Base-by-base conservation (phyloP, 345 rosid genomes). In the Garcia nutans region DNA sequence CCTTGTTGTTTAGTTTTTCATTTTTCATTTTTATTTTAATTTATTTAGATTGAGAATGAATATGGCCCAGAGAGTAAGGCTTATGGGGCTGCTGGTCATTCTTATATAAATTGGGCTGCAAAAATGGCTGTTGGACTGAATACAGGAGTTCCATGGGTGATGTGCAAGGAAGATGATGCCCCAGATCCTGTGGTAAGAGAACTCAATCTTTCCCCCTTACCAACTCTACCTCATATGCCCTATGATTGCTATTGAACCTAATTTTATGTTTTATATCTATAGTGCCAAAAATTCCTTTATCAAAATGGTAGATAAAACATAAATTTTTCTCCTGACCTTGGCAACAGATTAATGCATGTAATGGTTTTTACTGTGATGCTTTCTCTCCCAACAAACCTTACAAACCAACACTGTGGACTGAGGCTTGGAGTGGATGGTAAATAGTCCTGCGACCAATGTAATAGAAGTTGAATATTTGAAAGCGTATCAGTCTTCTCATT, bases 371-470 rank as follows among this genome's bases (percentile, higher is more conserved):
- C 81, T 96, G 99, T 8, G 99, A 96, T 85, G 78, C 77, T 65
- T 91, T 93, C 83, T 72, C 94, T 77, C 97, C 99, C 50, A 91
- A 93, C 84, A 96, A 85, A 86, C 93, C 96, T 64, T 81, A 90
- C 86, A 96, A 93, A 81, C 99, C 99, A 64, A 87, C 71, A 65
- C 50, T 96, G 86, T 96, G 99, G 99, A 96, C 99, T 8, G 99
- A 96, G 79, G 97, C 97, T 62, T 96, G 98, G 99, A 93, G 91
- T 81, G 99, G 99, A 84, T 96, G 99, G 99, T 95, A 89, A 81
- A 47, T 64, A 31, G 23, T 45, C 13, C n/a, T n/a, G 64, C 61
- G 17, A 62, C 59, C 31, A 45, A 9, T 74, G 10, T 54, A 45
- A 63, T 65, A 37, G 65, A 71, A 81, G 58, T 65, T 41, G 28